Evolutionary conservation across 2,329 filamentous ascomycete genomes (phyloP).

Genomic region (Stemphylium lycopersici): DNA sequence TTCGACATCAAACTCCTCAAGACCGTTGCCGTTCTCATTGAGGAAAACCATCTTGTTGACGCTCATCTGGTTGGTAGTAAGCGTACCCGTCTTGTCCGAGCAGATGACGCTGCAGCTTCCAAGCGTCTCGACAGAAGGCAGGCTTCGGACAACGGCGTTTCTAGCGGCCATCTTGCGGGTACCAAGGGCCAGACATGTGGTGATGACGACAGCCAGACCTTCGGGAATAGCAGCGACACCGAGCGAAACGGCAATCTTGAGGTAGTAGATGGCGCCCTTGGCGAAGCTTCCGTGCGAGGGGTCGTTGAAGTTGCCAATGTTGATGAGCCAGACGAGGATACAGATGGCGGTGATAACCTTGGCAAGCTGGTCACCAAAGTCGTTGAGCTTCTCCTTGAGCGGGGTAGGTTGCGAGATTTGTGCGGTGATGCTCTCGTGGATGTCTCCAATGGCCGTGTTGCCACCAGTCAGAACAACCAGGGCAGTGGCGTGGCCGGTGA

Average conservation of each 20-base stretch:
- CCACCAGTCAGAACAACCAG: slow-evolving; percentile 88
- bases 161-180: slow-evolving; percentile 99
- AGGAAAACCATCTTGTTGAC: slow-evolving; percentile 91
- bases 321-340: slow-evolving; percentile 96
- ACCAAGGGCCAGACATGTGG: slow-evolving; percentile 94
- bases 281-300: slow-evolving; percentile 90
- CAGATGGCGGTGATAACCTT: slow-evolving; percentile 99
- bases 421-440: slow-evolving; percentile 96
- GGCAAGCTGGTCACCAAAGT: slow-evolving; percentile 93
- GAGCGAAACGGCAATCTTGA: slow-evolving; percentile 98
- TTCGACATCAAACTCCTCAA: slow-evolving; percentile 88
- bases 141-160: slow-evolving; percentile 93
- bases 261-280: slow-evolving; percentile 98
- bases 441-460: slow-evolving; percentile 94
- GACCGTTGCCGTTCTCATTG: slow-evolving; percentile 70
- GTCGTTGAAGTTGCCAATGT: slow-evolving; percentile 96
- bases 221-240: slow-evolving; percentile 98
- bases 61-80: slow-evolving; percentile 99
- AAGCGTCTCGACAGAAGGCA: slow-evolving; percentile 95
- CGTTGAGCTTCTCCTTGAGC: slow-evolving; percentile 97
- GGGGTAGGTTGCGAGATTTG: slow-evolving; percentile 98
- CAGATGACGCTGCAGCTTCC: slow-evolving; percentile 99
- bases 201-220: slow-evolving; percentile 96
- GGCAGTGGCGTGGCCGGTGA: slow-evolving; percentile 89
- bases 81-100: slow-evolving; percentile 97